These are phyloP conservation scores for Pythium insidiosum DNA, from an alignment of 352 stramenopile genomes.

Conservation along the genomic window DNA sequence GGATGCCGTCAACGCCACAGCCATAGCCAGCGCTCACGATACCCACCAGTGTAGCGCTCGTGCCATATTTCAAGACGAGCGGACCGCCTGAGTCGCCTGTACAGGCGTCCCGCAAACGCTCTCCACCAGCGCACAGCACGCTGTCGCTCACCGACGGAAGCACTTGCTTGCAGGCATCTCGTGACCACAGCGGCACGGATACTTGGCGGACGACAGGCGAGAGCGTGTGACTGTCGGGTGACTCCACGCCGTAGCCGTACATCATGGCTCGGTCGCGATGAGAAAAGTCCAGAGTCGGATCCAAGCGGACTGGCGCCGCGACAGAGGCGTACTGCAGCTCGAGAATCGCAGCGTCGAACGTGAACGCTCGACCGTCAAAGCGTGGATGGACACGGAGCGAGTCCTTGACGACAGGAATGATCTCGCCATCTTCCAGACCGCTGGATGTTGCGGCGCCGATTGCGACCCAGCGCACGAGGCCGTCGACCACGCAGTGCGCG, in stretches of 20 bases:
- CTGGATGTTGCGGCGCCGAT: constrained; percentile 15
- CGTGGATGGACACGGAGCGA: constrained; percentile 18
- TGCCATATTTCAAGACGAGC: no score
- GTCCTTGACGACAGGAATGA: constrained; percentile 14
- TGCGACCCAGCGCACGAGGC: constrained; percentile 17
- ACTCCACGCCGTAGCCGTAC: constrained; percentile 21
- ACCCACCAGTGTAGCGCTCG: constrained; percentile 13
- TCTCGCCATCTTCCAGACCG: constrained; percentile 14
- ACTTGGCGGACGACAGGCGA: constrained; percentile 14
- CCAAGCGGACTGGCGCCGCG: constrained; percentile 12
- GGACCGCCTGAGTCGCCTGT: no score
- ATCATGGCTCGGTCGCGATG: constrained; percentile 13
- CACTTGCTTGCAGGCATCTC: not conserved
- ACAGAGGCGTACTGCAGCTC: constrained; percentile 19
- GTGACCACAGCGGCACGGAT: not conserved
- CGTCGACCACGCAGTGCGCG: constrained; percentile 28
- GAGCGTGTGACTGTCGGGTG: constrained; percentile 1
- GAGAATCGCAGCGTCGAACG: constrained; percentile 25
- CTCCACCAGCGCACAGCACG: no score
- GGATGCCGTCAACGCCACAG: constrained; percentile 21
- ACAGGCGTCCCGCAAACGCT: no score
- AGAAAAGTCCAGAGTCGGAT: constrained; percentile 13
- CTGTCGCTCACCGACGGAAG: no score
- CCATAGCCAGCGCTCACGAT: constrained; percentile 29
- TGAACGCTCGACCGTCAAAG: constrained; percentile 15